Percentiles rank a stretch among this genome's conserved stretches.
phyloP scores from a whole-genome alignment of 1,284 basidiomycete species.

The Volvariella volvacea region DNA sequence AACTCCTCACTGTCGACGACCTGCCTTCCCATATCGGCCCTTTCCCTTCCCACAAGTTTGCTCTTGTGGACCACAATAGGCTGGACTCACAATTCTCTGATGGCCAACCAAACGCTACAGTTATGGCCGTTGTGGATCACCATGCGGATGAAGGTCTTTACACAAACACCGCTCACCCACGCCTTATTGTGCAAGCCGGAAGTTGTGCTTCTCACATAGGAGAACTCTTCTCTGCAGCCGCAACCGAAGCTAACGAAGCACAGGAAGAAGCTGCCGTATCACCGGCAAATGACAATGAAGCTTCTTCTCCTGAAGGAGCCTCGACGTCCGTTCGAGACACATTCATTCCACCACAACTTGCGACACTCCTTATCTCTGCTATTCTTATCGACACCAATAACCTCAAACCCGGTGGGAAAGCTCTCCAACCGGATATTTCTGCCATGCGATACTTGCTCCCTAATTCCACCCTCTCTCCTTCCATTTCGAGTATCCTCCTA shows the following conservation, averaged over 20 bases:
- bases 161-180: slow-evolving; percentile 52
- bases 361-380: slow-evolving; percentile 72
- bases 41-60: slow-evolving; percentile 63
- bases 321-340: slow-evolving; percentile 15
- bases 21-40: slow-evolving; percentile 30
- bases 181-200: slow-evolving; percentile 65
- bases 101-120: slow-evolving; percentile 36
- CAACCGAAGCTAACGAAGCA: background rate
- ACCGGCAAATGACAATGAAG: slow-evolving; percentile 7
- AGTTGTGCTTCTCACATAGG: slow-evolving; percentile 79
- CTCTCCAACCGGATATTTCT: slow-evolving; percentile 51
- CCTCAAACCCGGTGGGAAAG: slow-evolving; percentile 74
- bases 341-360: slow-evolving; percentile 49
- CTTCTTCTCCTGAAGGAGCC: no score
- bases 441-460: slow-evolving; percentile 58
- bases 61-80: slow-evolving; percentile 86
- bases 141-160: slow-evolving; percentile 83
- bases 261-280: slow-evolving; percentile 1
- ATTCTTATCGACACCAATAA: slow-evolving; percentile 83
- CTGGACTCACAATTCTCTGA: slow-evolving; percentile 48
- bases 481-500: slow-evolving; percentile 13
- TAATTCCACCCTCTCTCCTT: slow-evolving; percentile 30
- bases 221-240: slow-evolving; percentile 30
- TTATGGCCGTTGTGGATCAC: slow-evolving; percentile 87
- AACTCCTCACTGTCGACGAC: slow-evolving; percentile 58